phyloP scores from a whole-genome alignment of 163 green algal species.

The Chlamydomonas reinhardtii region DNA sequence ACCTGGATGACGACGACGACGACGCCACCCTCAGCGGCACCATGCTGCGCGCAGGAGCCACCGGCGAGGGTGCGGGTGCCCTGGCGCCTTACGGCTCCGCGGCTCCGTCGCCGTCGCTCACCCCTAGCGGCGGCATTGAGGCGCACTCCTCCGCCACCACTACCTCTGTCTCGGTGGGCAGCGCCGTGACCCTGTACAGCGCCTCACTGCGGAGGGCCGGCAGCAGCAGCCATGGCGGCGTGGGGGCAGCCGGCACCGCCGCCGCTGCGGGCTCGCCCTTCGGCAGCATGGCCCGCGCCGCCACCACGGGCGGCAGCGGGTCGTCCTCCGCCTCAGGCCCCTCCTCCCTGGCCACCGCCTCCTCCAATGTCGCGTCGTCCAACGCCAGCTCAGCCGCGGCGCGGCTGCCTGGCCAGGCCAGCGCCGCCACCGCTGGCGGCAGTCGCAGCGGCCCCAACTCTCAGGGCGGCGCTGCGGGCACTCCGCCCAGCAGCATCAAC shows the following conservation, averaged over 20 bases:
- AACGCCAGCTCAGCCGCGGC: no score
- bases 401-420: no score
- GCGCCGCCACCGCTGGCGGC: no score
- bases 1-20: conserved; percentile 42
- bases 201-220: not conserved
- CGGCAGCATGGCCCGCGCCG: no score
- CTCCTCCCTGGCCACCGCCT: no score
- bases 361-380: no score
- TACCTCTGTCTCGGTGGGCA: not conserved
- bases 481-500: no score
- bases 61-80: not conserved
- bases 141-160: not conserved
- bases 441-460: no score
- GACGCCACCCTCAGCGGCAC: not conserved
- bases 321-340: no score
- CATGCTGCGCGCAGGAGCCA: not conserved
- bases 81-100: conserved; percentile 24
- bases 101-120: not conserved
- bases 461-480: no score
- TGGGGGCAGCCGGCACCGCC: no score
- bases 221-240: not conserved
- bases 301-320: not conserved
- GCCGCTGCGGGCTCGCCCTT: no score
- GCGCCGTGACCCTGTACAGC: not conserved
- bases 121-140: not conserved